Evolutionary conservation across 352 stramenopile genomes (phyloP), one percentile per base, ranked within the genome.

Genomic region (Phytophthora sojae): DNA sequence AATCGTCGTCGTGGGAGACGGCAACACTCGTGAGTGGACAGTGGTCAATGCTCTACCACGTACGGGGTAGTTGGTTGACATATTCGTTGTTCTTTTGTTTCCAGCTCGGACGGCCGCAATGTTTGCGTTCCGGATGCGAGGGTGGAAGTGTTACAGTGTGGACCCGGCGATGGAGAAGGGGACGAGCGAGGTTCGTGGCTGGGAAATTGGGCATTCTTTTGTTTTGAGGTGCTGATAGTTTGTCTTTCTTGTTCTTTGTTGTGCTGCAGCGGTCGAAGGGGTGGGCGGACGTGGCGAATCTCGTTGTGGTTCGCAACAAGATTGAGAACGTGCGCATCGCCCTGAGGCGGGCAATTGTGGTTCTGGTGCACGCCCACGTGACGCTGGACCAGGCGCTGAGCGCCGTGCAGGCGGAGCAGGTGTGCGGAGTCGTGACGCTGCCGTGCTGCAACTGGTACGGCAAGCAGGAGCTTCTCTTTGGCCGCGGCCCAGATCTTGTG

Each of bases 371-470:
- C 49, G 86, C 88, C 0, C 88, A 95, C 55, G 85, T 95, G 69
- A 92, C 88, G 52, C 64, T 95, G 23, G 79, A 85, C 14, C 88
- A 95, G 65, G 86, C 86, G 2, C 56, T 95, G 54, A 78, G 77
- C 39, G 83, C 86, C 2, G 77, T 95, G 19, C 77, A 92, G 35
- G 86, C 86, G 7, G 79, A 91, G 8, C 30, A 81, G 17, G 45
- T 94, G 26, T 81, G 82, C 19, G 88, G 84, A 6, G 81, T 94
- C 4, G 77, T 94, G 7, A 94, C 88, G 30, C 69, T 94, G 35
- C 88, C 86, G 15, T 95, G 88, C 68, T 95, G 88, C 65, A 95
- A 95, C 59, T 95, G 88, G 88, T 95, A 94, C 57, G 81, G 83
- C 12, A 67, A 84, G 19, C 88, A 95, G 50, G 85, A 94, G 57